Evolutionary conservation across 1,139 yeast species (phyloP), one percentile per base, ranked within the genome.

Genomic region (Blastobotrys indianensis): DNA sequence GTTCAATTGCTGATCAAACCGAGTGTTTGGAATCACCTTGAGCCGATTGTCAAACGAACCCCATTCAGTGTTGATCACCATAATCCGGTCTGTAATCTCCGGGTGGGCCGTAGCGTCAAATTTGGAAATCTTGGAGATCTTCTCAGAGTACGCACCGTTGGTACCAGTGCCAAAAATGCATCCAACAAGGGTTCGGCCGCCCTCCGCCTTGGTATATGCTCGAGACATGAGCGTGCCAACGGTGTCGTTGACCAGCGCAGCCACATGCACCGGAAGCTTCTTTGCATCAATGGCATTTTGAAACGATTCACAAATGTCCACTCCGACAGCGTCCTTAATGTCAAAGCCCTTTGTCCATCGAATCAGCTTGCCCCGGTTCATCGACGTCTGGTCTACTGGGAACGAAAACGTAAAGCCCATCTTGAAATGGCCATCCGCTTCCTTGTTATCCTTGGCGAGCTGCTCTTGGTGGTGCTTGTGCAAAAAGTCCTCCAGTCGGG

Each of bases 331-430:
- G 57, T 90, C 97, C 32, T 79, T 77, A 57, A 90, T 83, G 58
- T 85, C 80, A 65, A 84, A 90, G 32, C 97, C 97, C 67, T 90
- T 90, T 29, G 97, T 87, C 97, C 97, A 90, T 64, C 97, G 82
- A 48, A 90, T 75, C 56, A 90, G 75, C 4, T 76, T 79, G 50
- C 97, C 97, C 8, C 78, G 70, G 61, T 80, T 76, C 54, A 90
- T 70, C 3, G 86, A 83, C 17, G 85, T 80, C 68, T 90, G 97
- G 53, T 82, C 76, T 28, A 87, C 88, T 1, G 97, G 97, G 74
- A 88, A 90, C 11, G 94, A 82, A 61, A 90, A 90, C 1, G 97
- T 88, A 68, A 90, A 87, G 1, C 97, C 97, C 68, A 90, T 66
- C 60, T 84, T 85, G 61, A 84, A 74, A 23, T 62, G 64, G 10